These are phyloP conservation scores for Daldinia bambusicola DNA, from an alignment of 495 filamentous ascomycete genomes.

Conservation along the genomic window DNA sequence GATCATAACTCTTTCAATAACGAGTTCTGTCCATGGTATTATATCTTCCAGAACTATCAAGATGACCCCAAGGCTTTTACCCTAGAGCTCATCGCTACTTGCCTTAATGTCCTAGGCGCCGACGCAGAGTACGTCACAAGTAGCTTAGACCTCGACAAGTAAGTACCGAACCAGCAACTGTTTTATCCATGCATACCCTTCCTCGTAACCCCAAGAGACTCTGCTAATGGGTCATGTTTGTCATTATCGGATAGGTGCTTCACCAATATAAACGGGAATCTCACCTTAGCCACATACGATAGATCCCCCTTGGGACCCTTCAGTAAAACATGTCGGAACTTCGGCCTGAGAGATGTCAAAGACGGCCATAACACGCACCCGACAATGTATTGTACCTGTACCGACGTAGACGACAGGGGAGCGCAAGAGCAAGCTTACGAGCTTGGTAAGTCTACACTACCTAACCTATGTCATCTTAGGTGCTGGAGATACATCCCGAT, in stretches of 20 bases:
- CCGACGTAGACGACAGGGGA: too few species aligned
- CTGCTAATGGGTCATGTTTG: background rate
- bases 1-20: background rate
- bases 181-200: background rate
- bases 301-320: background rate
- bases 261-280: slow-evolving; percentile 1
- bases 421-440: too few species aligned
- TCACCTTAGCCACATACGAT: background rate
- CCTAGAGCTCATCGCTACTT: slow-evolving; percentile 9
- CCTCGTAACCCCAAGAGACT: background rate
- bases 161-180: background rate
- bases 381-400: too few species aligned
- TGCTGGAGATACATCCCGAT: too few species aligned
- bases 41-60: background rate
- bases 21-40: slow-evolving; percentile 2
- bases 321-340: background rate
- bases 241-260: background rate
- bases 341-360: background rate
- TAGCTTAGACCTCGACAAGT: slow-evolving; percentile 17
- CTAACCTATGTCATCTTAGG: too few species aligned
- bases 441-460: too few species aligned
- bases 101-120: background rate
- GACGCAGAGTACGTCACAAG: slow-evolving; percentile 11
- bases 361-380: background rate
- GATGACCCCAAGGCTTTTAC: background rate